These are phyloP conservation scores for Posidonia australis DNA, from an alignment of 106 monocot species.

Conservation along the genomic window DNA sequence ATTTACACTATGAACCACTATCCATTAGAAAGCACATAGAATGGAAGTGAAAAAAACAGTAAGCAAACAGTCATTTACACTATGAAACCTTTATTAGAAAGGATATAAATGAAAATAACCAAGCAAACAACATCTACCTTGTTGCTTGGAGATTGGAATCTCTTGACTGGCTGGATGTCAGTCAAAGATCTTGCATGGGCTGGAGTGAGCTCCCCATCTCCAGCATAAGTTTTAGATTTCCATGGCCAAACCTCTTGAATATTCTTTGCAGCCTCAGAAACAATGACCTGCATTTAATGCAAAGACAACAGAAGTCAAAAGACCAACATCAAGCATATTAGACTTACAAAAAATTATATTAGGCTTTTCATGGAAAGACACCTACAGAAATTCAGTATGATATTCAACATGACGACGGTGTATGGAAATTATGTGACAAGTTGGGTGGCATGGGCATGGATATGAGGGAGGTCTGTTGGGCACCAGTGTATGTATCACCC, in stretches of 20 bases:
- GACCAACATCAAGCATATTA: neutral
- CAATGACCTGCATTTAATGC: slow-evolving; percentile 21
- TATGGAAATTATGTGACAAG: too few species aligned
- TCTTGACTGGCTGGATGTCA: slow-evolving; percentile 7
- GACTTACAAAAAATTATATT: neutral
- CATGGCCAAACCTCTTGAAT: slow-evolving; percentile 21
- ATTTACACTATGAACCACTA: too few species aligned
- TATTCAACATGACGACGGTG: neutral
- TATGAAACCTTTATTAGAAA: neutral
- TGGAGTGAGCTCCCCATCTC: slow-evolving; percentile 16
- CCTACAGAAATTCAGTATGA: neutral
- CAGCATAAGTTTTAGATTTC: slow-evolving; percentile 16
- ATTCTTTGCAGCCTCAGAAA: slow-evolving; percentile 39
- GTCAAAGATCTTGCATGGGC: slow-evolving; percentile 9
- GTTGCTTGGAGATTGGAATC: slow-evolving; percentile 26
- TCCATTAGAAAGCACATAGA: too few species aligned
- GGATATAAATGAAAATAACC: neutral
- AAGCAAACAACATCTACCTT: slow-evolving; percentile 18
- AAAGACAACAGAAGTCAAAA: neutral
- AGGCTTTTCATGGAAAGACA: too few species aligned
- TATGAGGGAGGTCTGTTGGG: too few species aligned
- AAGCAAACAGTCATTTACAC: too few species aligned
- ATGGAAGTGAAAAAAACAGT: too few species aligned
- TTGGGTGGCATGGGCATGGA: too few species aligned
- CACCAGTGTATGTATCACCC: too few species aligned